phyloP scores from a whole-genome alignment of 1,139 yeast genomes.

The Diutina mesorugosa region DNA sequence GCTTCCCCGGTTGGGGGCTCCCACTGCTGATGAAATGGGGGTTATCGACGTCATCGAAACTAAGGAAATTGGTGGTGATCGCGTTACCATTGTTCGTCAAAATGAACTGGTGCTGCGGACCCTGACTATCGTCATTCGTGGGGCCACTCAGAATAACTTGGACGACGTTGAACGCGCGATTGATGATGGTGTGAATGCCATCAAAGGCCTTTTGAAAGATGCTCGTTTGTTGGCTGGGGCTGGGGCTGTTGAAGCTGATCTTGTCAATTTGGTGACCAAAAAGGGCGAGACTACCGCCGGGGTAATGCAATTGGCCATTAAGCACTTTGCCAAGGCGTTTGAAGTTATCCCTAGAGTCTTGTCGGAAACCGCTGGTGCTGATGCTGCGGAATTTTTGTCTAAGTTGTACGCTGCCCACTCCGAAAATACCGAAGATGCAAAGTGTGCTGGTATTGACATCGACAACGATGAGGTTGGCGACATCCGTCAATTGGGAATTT shows the following conservation, averaged over 20 bases:
- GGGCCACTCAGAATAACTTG: conserved; percentile 90
- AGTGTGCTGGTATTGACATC: conserved; percentile 17
- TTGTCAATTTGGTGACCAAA: conserved; percentile 64
- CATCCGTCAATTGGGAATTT: conserved; percentile 55
- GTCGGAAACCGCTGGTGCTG: conserved; percentile 91
- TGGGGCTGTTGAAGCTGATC: conserved; percentile 90
- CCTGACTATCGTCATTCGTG: conserved; percentile 85
- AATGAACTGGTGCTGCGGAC: conserved; percentile 60
- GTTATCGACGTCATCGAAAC: conserved; percentile 79
- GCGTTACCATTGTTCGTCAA: conserved; percentile 91
- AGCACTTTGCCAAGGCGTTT: conserved; percentile 87
- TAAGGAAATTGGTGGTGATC: conserved; percentile 91
- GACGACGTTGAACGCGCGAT: conserved; percentile 96
- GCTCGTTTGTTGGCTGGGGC: conserved; percentile 86
- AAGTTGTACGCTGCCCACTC: conserved; percentile 81
- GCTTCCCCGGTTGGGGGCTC: conserved; percentile 88
- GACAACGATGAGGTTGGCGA: conserved; percentile 33
- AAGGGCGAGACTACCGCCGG: conserved; percentile 95
- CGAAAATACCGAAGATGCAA: conserved; percentile 31
- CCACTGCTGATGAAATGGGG: conserved; percentile 92
- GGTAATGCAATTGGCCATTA: conserved; percentile 81
- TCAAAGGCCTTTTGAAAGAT: conserved; percentile 79
- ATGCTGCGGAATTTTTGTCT: conserved; percentile 78
- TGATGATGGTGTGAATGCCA: conserved; percentile 90
- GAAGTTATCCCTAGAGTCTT: conserved; percentile 87